Evolutionary conservation across 495 filamentous ascomycete genomes (phyloP), one percentile per base, ranked within the genome.

Genomic region (Tetracladium setigerum): DNA sequence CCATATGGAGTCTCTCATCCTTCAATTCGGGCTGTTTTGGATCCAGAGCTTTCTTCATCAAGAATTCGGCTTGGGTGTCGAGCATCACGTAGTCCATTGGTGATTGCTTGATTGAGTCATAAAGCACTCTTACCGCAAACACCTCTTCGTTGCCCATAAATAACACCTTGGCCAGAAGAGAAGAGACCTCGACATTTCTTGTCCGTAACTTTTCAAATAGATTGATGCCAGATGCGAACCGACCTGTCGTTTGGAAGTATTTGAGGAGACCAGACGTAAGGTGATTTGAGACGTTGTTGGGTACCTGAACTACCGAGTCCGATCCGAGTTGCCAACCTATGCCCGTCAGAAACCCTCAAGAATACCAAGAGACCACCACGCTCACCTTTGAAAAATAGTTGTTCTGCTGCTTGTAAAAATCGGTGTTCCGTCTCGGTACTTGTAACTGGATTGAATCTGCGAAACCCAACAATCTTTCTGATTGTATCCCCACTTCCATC

Each of bases 51-150:
- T 98, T 98, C 55, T 78, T 81, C 56, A 87, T 78, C 52, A 90
- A 85, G 60, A 97, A 98, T n/a, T 84, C 75, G 7, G 94, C 89
- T 64, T 98, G 92, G 44, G 87, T 84, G 58, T 95, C 90, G 1
- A 98, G 80, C 60, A 96, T 77, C 31, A 91, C 82, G 55, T 95
- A 95, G 60, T 98, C 92, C 86, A 98, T 95, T 0, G 94, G 89
- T 1, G 92, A 76, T 55, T 95, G 79, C 59, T 90, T 84, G 37
- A 98, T 69, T 9, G 90, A 84, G 35, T 95, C 85, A 59, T 92
- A 82, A 49, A 97, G 76, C 7, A 95, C 71, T 41, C 87, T 81
- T 10, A 97, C 86, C 4, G 92, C 92, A 60, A 91, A 83, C 2
- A 98, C 92, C 57, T 97, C 92, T 64, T 98, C 92, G 60, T 97